These are phyloP conservation scores for Annona cherimola DNA, from an alignment of 164 flowering plant genomes.

Conservation along the genomic window DNA sequence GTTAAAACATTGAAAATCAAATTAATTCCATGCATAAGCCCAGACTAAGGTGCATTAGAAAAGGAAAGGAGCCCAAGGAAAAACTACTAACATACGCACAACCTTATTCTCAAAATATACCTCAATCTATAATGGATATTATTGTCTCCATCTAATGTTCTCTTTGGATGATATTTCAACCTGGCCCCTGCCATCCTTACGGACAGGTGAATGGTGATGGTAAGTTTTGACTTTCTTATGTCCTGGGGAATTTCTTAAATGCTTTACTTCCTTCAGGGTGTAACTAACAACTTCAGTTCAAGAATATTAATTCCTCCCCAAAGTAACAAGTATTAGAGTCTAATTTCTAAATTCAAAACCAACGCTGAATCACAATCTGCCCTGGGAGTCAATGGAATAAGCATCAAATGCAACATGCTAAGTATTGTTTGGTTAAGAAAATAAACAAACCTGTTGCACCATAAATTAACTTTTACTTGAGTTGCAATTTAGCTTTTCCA, in stretches of 20 bases:
- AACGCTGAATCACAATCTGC: background rate
- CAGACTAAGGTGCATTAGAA: background rate
- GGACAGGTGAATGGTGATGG: background rate
- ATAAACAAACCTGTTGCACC: background rate
- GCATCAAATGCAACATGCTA: background rate
- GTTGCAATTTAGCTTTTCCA: background rate
- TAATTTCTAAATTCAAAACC: background rate
- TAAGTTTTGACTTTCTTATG: background rate
- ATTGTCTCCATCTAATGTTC: background rate
- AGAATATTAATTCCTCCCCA: too few relatives aligned
- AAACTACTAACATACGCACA: too few relatives aligned
- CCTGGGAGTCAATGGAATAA: background rate
- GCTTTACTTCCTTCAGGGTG: background rate
- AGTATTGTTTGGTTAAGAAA: background rate
- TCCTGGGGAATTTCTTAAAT: background rate
- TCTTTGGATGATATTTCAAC: background rate
- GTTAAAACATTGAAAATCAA: too few relatives aligned
- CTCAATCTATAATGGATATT: background rate
- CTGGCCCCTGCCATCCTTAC: background rate
- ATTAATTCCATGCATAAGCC: background rate
- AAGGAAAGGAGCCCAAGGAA: background rate
- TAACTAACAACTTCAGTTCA: background rate
- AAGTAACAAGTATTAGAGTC: background rate
- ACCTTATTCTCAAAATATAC: background rate
- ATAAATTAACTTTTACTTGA: background rate